phyloP scores from a whole-genome alignment of 2,329 filamentous ascomycete species.

The Celoporthe dispersa region DNA sequence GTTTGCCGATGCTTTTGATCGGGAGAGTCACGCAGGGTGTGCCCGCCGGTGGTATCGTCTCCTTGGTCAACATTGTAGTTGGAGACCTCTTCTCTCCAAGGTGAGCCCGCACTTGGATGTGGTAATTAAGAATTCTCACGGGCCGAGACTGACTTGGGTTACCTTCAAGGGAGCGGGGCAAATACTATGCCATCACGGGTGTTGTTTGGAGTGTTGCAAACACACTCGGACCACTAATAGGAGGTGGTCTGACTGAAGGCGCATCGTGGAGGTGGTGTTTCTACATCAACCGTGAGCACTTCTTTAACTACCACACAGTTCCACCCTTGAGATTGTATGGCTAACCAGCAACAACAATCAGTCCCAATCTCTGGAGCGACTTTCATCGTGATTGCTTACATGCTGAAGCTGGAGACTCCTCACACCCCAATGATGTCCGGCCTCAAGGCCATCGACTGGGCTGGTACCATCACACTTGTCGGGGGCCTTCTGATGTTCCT shows the following conservation, averaged over 20 bases:
- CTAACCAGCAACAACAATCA: constrained; percentile 30
- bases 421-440: constrained; percentile 65
- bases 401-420: constrained; percentile 71
- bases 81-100: constrained; percentile 46
- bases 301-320: neutral
- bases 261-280: constrained; percentile 36
- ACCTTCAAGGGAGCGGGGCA: constrained; percentile 27
- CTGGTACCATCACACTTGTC: constrained; percentile 63
- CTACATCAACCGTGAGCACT: constrained; percentile 32
- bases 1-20: constrained; percentile 44
- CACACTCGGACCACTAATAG: constrained; percentile 33
- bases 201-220: constrained; percentile 53
- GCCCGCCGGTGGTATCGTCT: constrained; percentile 42
- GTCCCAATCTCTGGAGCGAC: constrained; percentile 45
- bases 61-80: constrained; percentile 43
- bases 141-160: neutral
- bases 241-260: constrained; percentile 33
- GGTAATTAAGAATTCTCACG: neutral
- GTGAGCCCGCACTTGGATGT: constrained; percentile 32
- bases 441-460: constrained; percentile 66
- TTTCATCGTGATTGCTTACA: constrained; percentile 58
- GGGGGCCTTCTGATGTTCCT: constrained; percentile 85
- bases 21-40: constrained; percentile 40
- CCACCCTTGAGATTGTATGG: neutral
- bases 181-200: constrained; percentile 40